Base-by-base conservation (phyloP, 2,329 filamentous ascomycete species). In the Lachnellula suecica region DNA sequence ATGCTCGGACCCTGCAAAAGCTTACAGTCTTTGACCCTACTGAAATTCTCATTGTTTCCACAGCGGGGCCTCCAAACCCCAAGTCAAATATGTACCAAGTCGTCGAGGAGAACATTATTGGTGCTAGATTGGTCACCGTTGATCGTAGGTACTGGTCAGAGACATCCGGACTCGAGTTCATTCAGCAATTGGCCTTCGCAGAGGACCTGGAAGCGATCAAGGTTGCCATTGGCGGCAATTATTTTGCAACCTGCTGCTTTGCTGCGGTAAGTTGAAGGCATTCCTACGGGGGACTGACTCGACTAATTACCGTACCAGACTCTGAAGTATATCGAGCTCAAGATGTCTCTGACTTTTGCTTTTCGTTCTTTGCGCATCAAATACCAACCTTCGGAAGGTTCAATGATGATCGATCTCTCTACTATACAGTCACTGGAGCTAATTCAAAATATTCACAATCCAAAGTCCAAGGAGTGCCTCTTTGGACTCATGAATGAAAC, bases 401-500 rank as follows among this genome's bases (percentile, higher is more conserved):
- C 91, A 1, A 96, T 97, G 92, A 90, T 96, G 82, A 95, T 97
- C 61, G 93, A 97, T 63, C 79, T 94, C 2, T 87, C 90, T 1
- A 96, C 92, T 0, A 90, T 97, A 24, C 81, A 86, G 34, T 91
- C 91, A 0, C 76, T 99, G 3, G 94, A 99, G 68, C 78, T 99
- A 5, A 88, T 97, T 23, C 91, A 96, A 63, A 99, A 97, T 59
- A 66, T 92, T 0, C 85, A 89, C 11, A 85, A 87, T 60, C 65
- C 84, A 1, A 91, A 88, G 59, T 96, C 91, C 0, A 89, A 85
- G 57, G 83, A 93, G 35, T 93, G 87, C 58, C 74, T 99, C 0
- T 93, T 92, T 57, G 92, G 92, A 0, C 70, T 97, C 0, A 72
- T 99, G 42, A 95, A 97, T 62, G 79, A 91, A 58, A 96, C 92